Conservation (phyloP, 345 rosid genomes). For the Iberis pinnata region DNA sequence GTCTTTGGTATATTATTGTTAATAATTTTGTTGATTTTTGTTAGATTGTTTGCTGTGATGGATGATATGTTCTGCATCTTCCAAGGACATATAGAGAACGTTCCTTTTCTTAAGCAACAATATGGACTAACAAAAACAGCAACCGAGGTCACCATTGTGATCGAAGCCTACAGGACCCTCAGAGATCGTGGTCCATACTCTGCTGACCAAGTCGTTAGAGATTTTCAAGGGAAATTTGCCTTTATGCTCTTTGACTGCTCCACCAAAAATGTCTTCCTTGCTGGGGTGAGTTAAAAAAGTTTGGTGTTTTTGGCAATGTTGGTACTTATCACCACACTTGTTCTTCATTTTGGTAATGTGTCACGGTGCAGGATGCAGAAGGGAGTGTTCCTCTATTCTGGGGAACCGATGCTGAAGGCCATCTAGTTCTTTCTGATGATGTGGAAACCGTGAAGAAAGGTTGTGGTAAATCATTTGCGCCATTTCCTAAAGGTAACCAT, state of each 20-base stretch:
- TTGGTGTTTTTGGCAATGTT: too few relatives aligned
- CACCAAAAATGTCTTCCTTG: constrained; percentile 55
- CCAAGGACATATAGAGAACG: constrained; percentile 87
- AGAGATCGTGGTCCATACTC: constrained; percentile 97
- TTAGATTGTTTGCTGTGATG: constrained; percentile 76
- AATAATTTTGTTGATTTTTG: not conserved
- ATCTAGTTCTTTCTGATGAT: constrained; percentile 73
- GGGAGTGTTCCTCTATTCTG: constrained; percentile 79
- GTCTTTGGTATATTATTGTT: too few relatives aligned
- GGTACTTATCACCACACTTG: not conserved
- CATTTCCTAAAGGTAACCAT: constrained; percentile 82
- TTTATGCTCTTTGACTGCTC: constrained; percentile 70
- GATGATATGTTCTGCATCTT: constrained; percentile 94
- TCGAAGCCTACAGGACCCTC: constrained; percentile 87
- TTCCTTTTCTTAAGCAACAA: constrained; percentile 81
- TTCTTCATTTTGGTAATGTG: not conserved
- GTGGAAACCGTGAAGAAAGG: constrained; percentile 58
- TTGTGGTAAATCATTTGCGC: constrained; percentile 90
- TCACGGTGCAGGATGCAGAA: constrained; percentile 59
- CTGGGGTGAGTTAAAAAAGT: constrained; percentile 44
- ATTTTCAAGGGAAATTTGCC: constrained; percentile 65
- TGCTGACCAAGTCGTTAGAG: constrained; percentile 88
- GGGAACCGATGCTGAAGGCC: constrained; percentile 83
- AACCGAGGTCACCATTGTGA: constrained; percentile 76
- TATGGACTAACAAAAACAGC: constrained; percentile 85